Conservation (phyloP, 768 basidiomycete genomes). For the Russula ochroleuca region DNA sequence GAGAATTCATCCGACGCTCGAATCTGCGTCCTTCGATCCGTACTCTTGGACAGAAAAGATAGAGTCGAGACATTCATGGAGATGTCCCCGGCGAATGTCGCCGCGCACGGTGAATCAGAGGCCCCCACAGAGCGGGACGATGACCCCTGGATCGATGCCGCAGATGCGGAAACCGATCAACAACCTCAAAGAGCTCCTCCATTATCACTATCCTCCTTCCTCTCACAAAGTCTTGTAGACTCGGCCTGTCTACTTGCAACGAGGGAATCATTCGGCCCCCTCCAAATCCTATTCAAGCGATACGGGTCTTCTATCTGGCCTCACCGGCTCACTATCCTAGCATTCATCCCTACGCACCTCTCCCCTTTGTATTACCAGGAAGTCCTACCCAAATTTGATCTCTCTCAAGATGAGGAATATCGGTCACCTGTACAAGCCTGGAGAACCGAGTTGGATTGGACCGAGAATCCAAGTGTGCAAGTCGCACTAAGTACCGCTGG, state of each 20-base stretch:
- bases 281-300: slow-evolving; percentile 53
- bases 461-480: slow-evolving; percentile 46
- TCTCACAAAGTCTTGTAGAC: slow-evolving; percentile 52
- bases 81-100: slow-evolving; percentile 41
- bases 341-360: slow-evolving; percentile 68
- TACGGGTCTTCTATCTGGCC: slow-evolving; percentile 62
- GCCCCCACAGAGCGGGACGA: slow-evolving; percentile 59
- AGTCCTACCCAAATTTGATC: slow-evolving; percentile 61
- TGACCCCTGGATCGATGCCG: slow-evolving; percentile 68
- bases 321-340: slow-evolving; percentile 62
- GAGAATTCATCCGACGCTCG: slow-evolving; percentile 56
- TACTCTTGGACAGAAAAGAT: slow-evolving; percentile 67
- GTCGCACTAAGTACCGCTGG: slow-evolving; percentile 39
- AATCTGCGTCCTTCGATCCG: slow-evolving; percentile 57
- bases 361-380: slow-evolving; percentile 57
- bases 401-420: slow-evolving; percentile 44
- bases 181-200: slow-evolving; percentile 35
- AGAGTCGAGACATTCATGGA: slow-evolving; percentile 68
- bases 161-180: slow-evolving; percentile 31
- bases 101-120: slow-evolving; percentile 33
- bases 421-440: slow-evolving; percentile 37
- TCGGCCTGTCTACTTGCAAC: slow-evolving; percentile 66
- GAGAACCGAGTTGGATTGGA: slow-evolving; percentile 56
- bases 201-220: slow-evolving; percentile 59
- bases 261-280: slow-evolving; percentile 50